phyloP scores from a whole-genome alignment of 2,329 filamentous ascomycete species.

The Trichoderma breve region DNA sequence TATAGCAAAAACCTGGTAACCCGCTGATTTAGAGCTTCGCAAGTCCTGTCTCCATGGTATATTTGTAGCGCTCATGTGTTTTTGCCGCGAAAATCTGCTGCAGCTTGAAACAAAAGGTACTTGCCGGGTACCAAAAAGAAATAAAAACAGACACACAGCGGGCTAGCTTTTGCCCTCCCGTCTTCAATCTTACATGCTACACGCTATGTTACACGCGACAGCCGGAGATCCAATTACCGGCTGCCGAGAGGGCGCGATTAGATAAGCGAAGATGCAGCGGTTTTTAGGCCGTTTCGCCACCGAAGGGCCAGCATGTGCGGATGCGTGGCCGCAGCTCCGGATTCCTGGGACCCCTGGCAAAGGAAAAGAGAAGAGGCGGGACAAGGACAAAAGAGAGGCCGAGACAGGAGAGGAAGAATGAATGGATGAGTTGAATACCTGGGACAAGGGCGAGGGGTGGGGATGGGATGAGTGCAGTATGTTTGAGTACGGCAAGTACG shows the following conservation, averaged over 20 bases:
- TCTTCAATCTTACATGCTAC: no score
- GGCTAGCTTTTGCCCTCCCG: no score
- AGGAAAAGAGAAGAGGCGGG: neutral
- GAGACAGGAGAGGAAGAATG: neutral
- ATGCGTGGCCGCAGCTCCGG: neutral
- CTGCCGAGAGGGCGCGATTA: neutral
- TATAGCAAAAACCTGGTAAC: neutral
- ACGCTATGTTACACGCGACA: neutral
- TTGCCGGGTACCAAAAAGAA: neutral
- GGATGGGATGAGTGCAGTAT: neutral
- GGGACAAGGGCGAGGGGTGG: neutral
- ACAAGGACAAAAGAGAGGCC: neutral
- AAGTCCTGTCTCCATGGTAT: neutral
- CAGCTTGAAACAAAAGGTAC: neutral
- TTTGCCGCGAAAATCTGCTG: neutral
- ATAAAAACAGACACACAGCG: neutral
- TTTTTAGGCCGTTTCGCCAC: neutral
- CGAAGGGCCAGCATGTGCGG: neutral
- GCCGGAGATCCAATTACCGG: constrained; percentile 4
- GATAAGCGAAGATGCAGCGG: neutral
- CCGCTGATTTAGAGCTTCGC: neutral
- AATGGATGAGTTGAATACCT: neutral
- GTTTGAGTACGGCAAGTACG: neutral
- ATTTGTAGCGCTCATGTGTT: neutral
- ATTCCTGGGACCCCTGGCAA: neutral